phyloP scores from a whole-genome alignment of 2,329 filamentous ascomycete species.

The Arthrobotrys musiformis region DNA sequence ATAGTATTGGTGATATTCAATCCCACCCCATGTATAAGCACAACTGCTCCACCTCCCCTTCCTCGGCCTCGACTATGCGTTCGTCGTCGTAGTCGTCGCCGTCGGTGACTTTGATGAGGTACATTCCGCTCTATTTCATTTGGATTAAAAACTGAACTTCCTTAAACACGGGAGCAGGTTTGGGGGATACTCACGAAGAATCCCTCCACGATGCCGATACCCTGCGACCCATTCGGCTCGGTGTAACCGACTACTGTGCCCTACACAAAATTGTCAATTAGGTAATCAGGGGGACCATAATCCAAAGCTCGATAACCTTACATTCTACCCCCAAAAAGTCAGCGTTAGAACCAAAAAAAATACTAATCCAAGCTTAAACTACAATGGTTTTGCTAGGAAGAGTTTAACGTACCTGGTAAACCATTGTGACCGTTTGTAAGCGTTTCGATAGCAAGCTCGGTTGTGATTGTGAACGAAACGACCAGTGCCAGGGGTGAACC shows the following conservation, averaged over 20 bases:
- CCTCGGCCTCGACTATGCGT: conserved; percentile 7
- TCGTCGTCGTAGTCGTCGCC: neutral
- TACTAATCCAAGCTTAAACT: neutral
- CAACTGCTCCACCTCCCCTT: neutral
- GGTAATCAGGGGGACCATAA: neutral
- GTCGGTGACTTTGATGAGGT: conserved; percentile 6
- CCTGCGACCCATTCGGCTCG: conserved; percentile 1
- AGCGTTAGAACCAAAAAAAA: neutral
- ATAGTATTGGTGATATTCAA: neutral
- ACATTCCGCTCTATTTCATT: conserved; percentile 7
- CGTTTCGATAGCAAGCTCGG: neutral
- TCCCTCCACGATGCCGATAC: neutral
- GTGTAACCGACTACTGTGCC: conserved; percentile 13
- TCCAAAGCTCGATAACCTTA: neutral
- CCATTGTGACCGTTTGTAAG: neutral
- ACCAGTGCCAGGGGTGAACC: too few relatives aligned
- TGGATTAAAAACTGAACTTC: neutral
- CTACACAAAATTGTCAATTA: neutral
- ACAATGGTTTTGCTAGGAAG: neutral
- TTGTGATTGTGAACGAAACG: neutral
- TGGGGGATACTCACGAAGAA: neutral
- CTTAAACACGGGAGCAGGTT: neutral
- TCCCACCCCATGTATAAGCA: neutral
- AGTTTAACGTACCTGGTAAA: neutral
- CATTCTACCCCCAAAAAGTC: conserved; percentile 19